These are phyloP conservation scores for Colletotrichum neosansevieriae DNA, from an alignment of 2,329 filamentous ascomycete genomes.

Conservation along the genomic window DNA sequence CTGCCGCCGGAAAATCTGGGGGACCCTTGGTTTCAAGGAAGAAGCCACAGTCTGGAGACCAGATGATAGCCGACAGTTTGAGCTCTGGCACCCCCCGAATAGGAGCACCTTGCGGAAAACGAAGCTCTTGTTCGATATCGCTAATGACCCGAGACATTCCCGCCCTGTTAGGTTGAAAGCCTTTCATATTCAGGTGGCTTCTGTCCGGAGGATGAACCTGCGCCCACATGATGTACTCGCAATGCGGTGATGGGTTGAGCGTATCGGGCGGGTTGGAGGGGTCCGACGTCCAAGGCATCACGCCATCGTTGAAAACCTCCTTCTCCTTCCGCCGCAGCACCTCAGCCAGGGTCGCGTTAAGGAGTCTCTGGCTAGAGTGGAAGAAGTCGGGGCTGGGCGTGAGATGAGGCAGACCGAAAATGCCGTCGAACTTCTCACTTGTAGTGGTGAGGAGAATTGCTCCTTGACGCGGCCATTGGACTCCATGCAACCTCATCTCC, in stretches of 20 bases:
- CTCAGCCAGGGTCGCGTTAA: slow-evolving; percentile 79
- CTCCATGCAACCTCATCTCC: slow-evolving; percentile 83
- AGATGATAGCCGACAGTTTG: slow-evolving; percentile 72
- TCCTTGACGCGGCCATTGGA: slow-evolving; percentile 88
- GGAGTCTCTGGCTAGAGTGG: slow-evolving; percentile 69
- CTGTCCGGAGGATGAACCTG: slow-evolving; percentile 75
- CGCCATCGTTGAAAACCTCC: slow-evolving; percentile 65
- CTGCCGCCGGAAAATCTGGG: slow-evolving; percentile 63
- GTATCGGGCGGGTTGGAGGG: slow-evolving; percentile 71
- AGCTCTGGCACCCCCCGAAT: slow-evolving; percentile 66
- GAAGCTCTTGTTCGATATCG: slow-evolving; percentile 72
- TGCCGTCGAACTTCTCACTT: slow-evolving; percentile 93
- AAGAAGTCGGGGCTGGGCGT: slow-evolving; percentile 70
- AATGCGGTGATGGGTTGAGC: slow-evolving; percentile 75
- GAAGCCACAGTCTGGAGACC: slow-evolving; percentile 76
- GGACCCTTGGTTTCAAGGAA: slow-evolving; percentile 75
- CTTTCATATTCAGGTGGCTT: slow-evolving; percentile 49
- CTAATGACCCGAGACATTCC: slow-evolving; percentile 56
- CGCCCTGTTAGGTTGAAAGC: slow-evolving; percentile 49
- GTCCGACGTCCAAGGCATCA: slow-evolving; percentile 82
- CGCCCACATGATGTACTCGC: slow-evolving; percentile 89
- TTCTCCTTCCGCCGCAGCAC: slow-evolving; percentile 75
- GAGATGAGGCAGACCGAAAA: slow-evolving; percentile 90
- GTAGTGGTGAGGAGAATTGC: slow-evolving; percentile 86
- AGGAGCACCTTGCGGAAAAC: slow-evolving; percentile 70